Evolutionary conservation across 2,329 filamentous ascomycete genomes (phyloP).

Genomic region (Lasiodiplodia sp.): DNA sequence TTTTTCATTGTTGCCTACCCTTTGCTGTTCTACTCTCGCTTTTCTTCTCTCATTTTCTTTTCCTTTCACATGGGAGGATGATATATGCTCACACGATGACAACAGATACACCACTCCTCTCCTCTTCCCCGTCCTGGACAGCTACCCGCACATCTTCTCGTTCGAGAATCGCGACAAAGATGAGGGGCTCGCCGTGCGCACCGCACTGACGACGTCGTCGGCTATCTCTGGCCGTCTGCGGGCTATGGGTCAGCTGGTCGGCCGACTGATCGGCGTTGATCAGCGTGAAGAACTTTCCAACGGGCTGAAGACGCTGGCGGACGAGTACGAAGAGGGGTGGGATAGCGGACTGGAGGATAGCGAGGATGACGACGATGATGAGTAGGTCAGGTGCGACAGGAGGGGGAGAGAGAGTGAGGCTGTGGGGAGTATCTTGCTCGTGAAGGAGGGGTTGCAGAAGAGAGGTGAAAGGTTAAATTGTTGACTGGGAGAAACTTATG

Average conservation of each 20-base stretch:
- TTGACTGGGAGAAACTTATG: too few relatives aligned
- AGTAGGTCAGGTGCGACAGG: too few relatives aligned
- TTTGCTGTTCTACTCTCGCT: background rate
- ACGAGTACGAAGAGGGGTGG: slow-evolving; percentile 91
- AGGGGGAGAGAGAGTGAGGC: too few relatives aligned
- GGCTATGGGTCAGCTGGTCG: slow-evolving; percentile 68
- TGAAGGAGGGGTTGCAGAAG: background rate
- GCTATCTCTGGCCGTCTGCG: slow-evolving; percentile 74
- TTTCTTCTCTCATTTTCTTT: background rate
- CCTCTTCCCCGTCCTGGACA: slow-evolving; percentile 79
- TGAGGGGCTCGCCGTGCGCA: slow-evolving; percentile 46
- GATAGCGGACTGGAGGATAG: slow-evolving; percentile 63
- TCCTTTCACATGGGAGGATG: too few relatives aligned
- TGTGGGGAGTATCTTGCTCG: background rate
- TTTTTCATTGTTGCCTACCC: background rate
- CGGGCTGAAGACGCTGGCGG: slow-evolving; percentile 79
- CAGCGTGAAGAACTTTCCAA: slow-evolving; percentile 87
- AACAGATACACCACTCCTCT: slow-evolving; percentile 61
- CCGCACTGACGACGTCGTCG: slow-evolving; percentile 75
- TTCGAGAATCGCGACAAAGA: slow-evolving; percentile 38
- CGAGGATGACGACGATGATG: background rate
- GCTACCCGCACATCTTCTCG: slow-evolving; percentile 79
- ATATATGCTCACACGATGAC: background rate
- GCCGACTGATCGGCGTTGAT: slow-evolving; percentile 71
- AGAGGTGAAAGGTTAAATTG: background rate